Base-by-base conservation (phyloP, 2,329 filamentous ascomycete genomes). In the Colletotrichum godetiae region DNA sequence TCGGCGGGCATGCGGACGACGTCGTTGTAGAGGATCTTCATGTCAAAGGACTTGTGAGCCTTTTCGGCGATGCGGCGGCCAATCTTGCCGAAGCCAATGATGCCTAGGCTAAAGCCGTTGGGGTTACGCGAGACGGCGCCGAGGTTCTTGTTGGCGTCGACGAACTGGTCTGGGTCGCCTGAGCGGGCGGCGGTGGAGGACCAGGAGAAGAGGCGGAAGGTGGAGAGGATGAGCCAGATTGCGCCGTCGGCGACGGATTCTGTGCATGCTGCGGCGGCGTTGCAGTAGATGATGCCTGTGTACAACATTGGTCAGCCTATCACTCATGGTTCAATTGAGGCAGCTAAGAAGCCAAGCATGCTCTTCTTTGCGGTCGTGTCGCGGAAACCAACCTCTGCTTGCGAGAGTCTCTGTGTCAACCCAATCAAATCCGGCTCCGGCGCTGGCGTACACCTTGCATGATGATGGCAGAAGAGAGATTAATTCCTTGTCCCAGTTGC, bases 51-150 rank as follows among this genome's bases (percentile, higher is more conserved):
- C 35, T 84, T 84, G 55, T 70, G 52, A 4, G 87, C 88, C 55
- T 87, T 84, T 49, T 87, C 83, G 22, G 82, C 83, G 62, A 77
- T 83, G 7, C 87, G 86, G 15, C 84, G 82, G 3, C 89, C 89
- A 59, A 91, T 91, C 11, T 89, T 88, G 31, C 89, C 89, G 88
- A 91, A 90, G 12, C 89, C 89, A 1, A 91, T 80, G 69, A 91
- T 88, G 5, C 88, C 89, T 83, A 57, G 86, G 84, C 55, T 65
- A 60, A 70, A 73, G 66, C 70, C 67, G 35, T 73, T 73, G 60
- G 70, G 70, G 29, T 73, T 73, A 7, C 70, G 60, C 15, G 70
- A 73, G 27, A 73, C 70, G 27, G 55, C 60, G 4, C 42, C 70
- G 46, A 73, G 67, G 67, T 70, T 70, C 67, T 61, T 73, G 67